Evolutionary conservation across 2,329 filamentous ascomycete genomes (phyloP), one percentile per base, ranked within the genome.

Genomic region (Aspergillus candidus): DNA sequence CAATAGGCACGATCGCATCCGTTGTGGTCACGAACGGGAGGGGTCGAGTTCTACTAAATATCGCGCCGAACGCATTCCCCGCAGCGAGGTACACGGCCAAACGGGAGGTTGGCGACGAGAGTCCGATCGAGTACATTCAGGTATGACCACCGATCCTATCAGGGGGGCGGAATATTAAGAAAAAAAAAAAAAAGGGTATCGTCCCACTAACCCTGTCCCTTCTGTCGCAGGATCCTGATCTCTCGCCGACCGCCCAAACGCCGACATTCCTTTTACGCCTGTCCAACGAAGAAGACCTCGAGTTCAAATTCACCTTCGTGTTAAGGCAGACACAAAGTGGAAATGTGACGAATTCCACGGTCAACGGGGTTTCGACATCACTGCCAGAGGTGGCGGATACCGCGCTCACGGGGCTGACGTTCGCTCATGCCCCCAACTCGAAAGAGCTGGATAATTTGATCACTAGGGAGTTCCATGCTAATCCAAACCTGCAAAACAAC

Each of bases 401-500:
- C 2, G 76, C 77, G 43, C 86, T 98, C 58, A 89, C 84, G 48
- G 89, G 91, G 40, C 76, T 98, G 49, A 98, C 93, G 7, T 97
- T 90, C 64, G 85, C 94, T 50, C 91, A 91, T 65, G 91, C 88
- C 34, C 88, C 90, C 1, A 94, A 83, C 41, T 72, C 81, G 29
- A 86, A 80, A 68, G 93, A 98, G 59, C 80, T 98, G 42, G 93
- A 97, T 61, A 96, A 93, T 54, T 73, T 98, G 37, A 84, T 97
- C 38, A 97, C 91, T 12, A 78, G 90, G 56, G 93, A 98, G 66
- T 97, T 98, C 59, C 89, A 97, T 56, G 89, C 91, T 53, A 89
- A 98, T 61, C 93, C 93, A 1, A 98, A 98, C 61, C 74, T 98
- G 44, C 93, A 98, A 72, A 97, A 94, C 65, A 97, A 96, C 62